phyloP scores from a whole-genome alignment of 306 rosid genomes.

The Pterocarpus santalinus region DNA sequence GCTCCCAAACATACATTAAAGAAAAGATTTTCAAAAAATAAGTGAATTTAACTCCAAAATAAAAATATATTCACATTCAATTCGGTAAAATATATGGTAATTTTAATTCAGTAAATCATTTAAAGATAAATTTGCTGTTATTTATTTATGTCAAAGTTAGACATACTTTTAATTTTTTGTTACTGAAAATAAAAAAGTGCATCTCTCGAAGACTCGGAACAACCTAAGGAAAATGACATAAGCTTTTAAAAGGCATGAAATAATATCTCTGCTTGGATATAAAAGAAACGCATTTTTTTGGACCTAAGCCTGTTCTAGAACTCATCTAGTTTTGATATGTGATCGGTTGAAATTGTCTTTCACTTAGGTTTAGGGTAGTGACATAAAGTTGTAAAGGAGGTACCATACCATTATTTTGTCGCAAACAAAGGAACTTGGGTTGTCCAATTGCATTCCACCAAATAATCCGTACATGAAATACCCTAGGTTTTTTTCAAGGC shows the following conservation, averaged over 20 bases:
- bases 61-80: too few species aligned
- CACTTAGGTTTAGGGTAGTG: conserved; percentile 10
- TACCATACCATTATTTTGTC: conserved; percentile 22
- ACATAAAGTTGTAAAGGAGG: background rate
- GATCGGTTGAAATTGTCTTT: conserved; percentile 19
- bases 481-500: background rate
- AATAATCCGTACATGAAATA: background rate
- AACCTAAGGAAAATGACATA: background rate
- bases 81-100: too few species aligned
- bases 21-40: too few species aligned
- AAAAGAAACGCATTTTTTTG: background rate
- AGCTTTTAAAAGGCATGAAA: background rate
- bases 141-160: background rate
- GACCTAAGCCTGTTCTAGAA: background rate
- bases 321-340: background rate
- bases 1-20: too few species aligned
- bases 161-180: background rate
- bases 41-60: too few species aligned
- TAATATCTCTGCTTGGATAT: background rate
- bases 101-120: too few species aligned
- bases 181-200: background rate
- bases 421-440: conserved; percentile 2
- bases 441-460: conserved; percentile 36
- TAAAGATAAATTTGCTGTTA: too few species aligned
- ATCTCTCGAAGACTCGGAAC: background rate